These are phyloP conservation scores for Colletotrichum godetiae DNA, from an alignment of 2,329 filamentous ascomycete species.

Conservation along the genomic window DNA sequence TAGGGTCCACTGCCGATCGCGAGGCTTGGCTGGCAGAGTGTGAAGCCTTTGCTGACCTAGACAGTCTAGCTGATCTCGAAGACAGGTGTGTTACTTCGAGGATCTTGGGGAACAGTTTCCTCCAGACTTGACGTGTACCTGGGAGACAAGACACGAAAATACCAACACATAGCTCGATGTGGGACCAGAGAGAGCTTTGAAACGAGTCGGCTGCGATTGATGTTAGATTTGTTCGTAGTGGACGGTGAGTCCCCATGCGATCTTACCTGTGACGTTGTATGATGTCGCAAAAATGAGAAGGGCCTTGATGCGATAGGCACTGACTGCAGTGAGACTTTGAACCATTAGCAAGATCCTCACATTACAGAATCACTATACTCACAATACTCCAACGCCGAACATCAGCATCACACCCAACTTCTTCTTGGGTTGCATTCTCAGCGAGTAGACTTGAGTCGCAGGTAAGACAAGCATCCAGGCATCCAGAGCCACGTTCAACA, in stretches of 20 bases:
- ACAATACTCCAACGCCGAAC: conserved; percentile 47
- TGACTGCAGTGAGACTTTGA: conserved; percentile 18
- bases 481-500: conserved; percentile 57
- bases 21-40: neutral
- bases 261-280: conserved; percentile 26
- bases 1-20: neutral
- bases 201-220: conserved; percentile 2
- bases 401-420: conserved; percentile 50
- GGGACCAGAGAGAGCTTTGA: conserved; percentile 12
- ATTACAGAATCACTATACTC: neutral
- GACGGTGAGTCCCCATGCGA: accelerated
- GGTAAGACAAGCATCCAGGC: conserved; percentile 55
- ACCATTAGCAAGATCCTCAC: neutral
- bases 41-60: conserved; percentile 4
- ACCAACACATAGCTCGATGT: conserved; percentile 19
- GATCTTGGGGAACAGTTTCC: conserved; percentile 17
- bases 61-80: neutral
- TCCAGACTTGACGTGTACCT: conserved; percentile 24
- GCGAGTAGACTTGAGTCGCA: conserved; percentile 46
- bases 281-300: conserved; percentile 12
- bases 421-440: conserved; percentile 47
- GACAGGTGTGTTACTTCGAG: conserved; percentile 8
- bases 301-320: conserved; percentile 22
- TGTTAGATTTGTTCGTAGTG: neutral
- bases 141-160: conserved; percentile 27